Conservation (phyloP, 2,329 filamentous ascomycete genomes). For the Alternaria gansuensis region DNA sequence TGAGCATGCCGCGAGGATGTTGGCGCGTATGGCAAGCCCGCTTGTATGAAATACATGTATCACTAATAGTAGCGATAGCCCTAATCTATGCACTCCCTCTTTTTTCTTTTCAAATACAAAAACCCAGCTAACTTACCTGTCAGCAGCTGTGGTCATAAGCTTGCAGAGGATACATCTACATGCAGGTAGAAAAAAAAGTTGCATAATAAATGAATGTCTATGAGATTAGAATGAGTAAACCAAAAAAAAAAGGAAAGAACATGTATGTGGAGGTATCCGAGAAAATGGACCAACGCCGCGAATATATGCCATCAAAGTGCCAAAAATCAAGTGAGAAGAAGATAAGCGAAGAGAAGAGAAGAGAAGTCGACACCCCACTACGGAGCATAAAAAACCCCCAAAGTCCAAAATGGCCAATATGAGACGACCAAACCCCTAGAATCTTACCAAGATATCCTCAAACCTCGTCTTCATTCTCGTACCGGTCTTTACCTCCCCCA, state of each 20-base stretch:
- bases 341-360: slow-evolving; percentile 2
- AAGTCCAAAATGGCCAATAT: not conserved
- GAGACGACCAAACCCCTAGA: not conserved
- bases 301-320: slow-evolving; percentile 9
- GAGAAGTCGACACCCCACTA: not conserved
- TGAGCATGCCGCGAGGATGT: not conserved
- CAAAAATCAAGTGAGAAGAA: not conserved
- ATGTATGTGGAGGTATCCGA: not conserved
- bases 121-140: too few species aligned
- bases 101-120: too few species aligned
- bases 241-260: not conserved
- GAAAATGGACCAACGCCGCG: slow-evolving; percentile 2
- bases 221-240: slow-evolving; percentile 1
- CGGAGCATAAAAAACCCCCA: not conserved
- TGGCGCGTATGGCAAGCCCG: not conserved
- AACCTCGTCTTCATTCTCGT: not conserved
- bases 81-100: too few species aligned
- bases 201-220: slow-evolving; percentile 3
- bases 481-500: not conserved
- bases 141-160: too few species aligned
- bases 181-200: not conserved
- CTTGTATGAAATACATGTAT: not conserved
- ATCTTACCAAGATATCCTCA: not conserved
- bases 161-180: not conserved
- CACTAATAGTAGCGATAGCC: too few species aligned